phyloP scores from a whole-genome alignment of 2,329 filamentous ascomycete species.

The Lecanosticta acicola region DNA sequence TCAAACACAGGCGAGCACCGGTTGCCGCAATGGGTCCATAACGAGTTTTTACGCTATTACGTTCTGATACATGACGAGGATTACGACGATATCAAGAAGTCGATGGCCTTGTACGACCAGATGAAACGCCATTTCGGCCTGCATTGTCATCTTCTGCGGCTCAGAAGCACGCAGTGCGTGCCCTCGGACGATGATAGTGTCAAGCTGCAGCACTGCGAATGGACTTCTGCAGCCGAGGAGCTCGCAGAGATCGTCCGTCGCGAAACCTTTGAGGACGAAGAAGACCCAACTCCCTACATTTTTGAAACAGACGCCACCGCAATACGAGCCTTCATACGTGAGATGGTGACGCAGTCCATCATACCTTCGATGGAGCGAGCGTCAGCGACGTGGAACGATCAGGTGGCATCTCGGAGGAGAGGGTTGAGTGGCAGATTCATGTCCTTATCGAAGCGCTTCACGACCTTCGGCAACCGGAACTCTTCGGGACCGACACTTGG shows the following conservation, averaged over 20 bases:
- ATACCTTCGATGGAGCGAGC: constrained; percentile 94
- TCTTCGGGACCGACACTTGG: constrained; percentile 45
- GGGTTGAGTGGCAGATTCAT: constrained; percentile 92
- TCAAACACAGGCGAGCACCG: constrained; percentile 71
- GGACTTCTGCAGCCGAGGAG: constrained; percentile 84
- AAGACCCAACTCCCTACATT: constrained; percentile 69
- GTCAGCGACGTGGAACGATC: constrained; percentile 91
- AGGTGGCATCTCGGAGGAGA: constrained; percentile 82
- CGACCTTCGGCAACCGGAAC: constrained; percentile 66
- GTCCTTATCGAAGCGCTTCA: constrained; percentile 85
- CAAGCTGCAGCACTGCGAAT: constrained; percentile 73
- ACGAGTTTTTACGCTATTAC: constrained; percentile 92
- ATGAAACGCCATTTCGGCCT: constrained; percentile 99
- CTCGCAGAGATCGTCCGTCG: constrained; percentile 58
- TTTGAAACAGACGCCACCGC: constrained; percentile 89
- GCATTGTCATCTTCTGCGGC: constrained; percentile 83
- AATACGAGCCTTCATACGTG: constrained; percentile 81
- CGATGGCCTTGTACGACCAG: constrained; percentile 86
- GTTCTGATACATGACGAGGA: constrained; percentile 96
- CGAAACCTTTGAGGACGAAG: constrained; percentile 58
- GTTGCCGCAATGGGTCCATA: constrained; percentile 79
- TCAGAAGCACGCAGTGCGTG: constrained; percentile 78
- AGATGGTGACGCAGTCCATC: constrained; percentile 92
- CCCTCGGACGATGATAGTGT: constrained; percentile 89
- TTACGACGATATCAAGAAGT: constrained; percentile 82